Percentiles rank a stretch among this genome's conserved stretches.
Evolutionary conservation across 768 basidiomycete species (phyloP).

Genomic region (Russula earlei): DNA sequence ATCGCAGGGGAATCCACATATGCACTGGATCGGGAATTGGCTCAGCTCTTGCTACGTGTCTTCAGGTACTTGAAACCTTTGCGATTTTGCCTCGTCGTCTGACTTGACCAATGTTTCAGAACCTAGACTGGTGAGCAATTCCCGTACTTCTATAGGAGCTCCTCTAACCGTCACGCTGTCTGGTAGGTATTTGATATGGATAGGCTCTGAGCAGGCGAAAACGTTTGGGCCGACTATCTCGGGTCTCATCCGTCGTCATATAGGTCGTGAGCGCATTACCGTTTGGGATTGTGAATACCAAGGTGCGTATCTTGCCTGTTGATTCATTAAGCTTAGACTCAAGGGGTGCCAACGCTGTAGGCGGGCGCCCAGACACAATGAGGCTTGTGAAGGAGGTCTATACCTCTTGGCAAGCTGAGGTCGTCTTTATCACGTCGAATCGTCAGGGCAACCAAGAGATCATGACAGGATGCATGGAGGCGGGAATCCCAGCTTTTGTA

Average conservation of each 20-base stretch:
- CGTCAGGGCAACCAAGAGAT: slow-evolving; percentile 69
- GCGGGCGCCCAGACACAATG: slow-evolving; percentile 71
- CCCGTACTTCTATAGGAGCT: background rate
- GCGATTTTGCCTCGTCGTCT: background rate
- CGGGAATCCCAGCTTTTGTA: slow-evolving; percentile 45
- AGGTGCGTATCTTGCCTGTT: background rate
- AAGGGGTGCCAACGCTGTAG: slow-evolving; percentile 21
- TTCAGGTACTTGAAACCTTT: slow-evolving; percentile 12
- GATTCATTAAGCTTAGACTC: background rate
- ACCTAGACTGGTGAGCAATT: slow-evolving; percentile 49
- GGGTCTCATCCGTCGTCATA: slow-evolving; percentile 58
- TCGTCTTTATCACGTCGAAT: slow-evolving; percentile 83
- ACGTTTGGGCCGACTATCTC: slow-evolving; percentile 77
- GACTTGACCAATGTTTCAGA: slow-evolving; percentile 38
- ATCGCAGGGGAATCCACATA: slow-evolving; percentile 69
- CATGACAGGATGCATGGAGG: slow-evolving; percentile 67
- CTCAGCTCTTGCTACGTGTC: slow-evolving; percentile 57
- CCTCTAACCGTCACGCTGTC: slow-evolving; percentile 5
- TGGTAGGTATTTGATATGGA: slow-evolving; percentile 70
- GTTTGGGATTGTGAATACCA: slow-evolving; percentile 72
- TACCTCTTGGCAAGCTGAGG: slow-evolving; percentile 62
- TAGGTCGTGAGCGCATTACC: slow-evolving; percentile 62
- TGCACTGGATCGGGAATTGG: slow-evolving; percentile 80
- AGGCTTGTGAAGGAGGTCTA: slow-evolving; percentile 64
- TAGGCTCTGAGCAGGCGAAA: slow-evolving; percentile 78